Conservation (phyloP, 2,329 filamentous ascomycete species). For the Fusarium pininemorale region DNA sequence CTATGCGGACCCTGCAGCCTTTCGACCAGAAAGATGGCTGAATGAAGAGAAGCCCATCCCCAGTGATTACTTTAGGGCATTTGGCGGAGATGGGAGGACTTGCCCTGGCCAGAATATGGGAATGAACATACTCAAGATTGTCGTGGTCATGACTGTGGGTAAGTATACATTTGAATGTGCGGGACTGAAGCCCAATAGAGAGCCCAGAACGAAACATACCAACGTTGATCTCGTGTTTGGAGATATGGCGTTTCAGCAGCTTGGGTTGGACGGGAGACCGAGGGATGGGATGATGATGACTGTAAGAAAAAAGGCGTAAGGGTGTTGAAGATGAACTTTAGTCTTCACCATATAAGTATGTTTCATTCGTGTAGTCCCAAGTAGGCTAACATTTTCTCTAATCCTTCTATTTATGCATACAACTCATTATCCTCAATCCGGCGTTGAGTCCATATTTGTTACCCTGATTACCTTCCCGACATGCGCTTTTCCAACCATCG, state of each 20-base stretch:
- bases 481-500: slow-evolving; percentile 56
- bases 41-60: background rate
- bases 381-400: slow-evolving; percentile 1
- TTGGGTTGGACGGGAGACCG: slow-evolving; percentile 33
- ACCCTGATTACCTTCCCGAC: slow-evolving; percentile 34
- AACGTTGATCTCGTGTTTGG: slow-evolving; percentile 39
- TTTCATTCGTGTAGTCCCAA: background rate
- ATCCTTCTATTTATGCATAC: background rate
- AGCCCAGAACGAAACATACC: slow-evolving; percentile 32
- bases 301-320: slow-evolving; percentile 1
- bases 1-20: background rate
- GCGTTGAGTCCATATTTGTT: slow-evolving; percentile 2
- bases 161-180: slow-evolving; percentile 41
- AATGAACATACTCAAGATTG: slow-evolving; percentile 46
- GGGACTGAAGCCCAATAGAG: slow-evolving; percentile 8
- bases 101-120: slow-evolving; percentile 52
- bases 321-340: no score
- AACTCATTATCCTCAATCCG: slow-evolving; percentile 2
- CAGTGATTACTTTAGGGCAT: slow-evolving; percentile 39
- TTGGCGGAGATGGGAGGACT: slow-evolving; percentile 49
- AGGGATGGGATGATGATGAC: slow-evolving; percentile 39
- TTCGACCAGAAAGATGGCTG: slow-evolving; percentile 21
- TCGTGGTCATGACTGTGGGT: slow-evolving; percentile 34
- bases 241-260: slow-evolving; percentile 36
- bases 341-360: background rate